Evolutionary conservation across 345 rosid genomes (phyloP), one percentile per base, ranked within the genome.

Genomic region (Triadica sebifera): DNA sequence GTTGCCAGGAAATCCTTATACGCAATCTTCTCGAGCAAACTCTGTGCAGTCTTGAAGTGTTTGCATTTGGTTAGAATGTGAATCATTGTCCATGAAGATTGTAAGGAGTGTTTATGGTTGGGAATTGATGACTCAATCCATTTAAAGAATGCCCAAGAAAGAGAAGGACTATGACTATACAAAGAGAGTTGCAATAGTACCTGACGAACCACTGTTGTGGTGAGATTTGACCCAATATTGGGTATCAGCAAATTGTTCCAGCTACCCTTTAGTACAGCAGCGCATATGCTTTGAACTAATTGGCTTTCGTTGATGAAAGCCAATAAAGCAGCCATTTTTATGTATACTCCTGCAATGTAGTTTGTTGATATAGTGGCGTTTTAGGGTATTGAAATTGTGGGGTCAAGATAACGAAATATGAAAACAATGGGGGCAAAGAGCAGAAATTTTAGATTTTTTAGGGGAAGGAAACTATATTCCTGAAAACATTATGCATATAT

Each of bases 21-120:
- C 34, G 96, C 83, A 72, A 92, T 86, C 85, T 87, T 94, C 46
- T 91, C 89, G 76, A 92, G 97, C 93, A 94, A 80, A 49, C 76
- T 78, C 79, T 94, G 98, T 34, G 93, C 98, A 19, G 81, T 79
- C 79, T 81, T 89, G 85, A 86, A 92, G 87, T 88, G 88, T 17
- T 85, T 80, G 82, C 82, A 82, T 74, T 87, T 87, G 0, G 94
- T 84, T 3, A 94, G 80, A 75, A 92, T 75, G 66, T 87, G 77
- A 62, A 94, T 71, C 98, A 92, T 94, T 37, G 89, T 80, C 98
- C 98, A 94, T 1, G 93, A 87, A 47, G 91, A 84, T 74, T 87
- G 93, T 47, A 94, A 77, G 13, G 85, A 77, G 72, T 91, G 97
- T 34, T 83, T 87, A 70, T 70, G 86, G 41, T 75, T 74, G 10